Evolutionary conservation across 2,329 filamentous ascomycete species (phyloP).

Genomic region (Sporothrix pseudoabietina): DNA sequence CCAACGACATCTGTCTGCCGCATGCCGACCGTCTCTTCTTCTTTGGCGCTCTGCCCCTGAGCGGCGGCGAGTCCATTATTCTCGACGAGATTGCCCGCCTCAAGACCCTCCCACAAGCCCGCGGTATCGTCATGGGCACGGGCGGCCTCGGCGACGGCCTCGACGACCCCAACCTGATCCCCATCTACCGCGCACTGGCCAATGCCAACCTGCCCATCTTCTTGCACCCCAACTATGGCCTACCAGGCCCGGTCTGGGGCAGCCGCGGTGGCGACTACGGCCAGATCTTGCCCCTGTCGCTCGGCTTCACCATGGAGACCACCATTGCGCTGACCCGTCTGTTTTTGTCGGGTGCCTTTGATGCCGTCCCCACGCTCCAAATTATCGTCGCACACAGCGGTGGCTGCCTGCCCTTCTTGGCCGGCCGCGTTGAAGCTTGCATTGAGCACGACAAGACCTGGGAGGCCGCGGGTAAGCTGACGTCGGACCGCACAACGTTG

Average conservation of each 20-base stretch:
- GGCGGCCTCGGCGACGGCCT: slow-evolving; percentile 74
- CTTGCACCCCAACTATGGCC: slow-evolving; percentile 83
- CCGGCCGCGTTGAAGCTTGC: slow-evolving; percentile 80
- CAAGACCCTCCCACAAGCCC: slow-evolving; percentile 62
- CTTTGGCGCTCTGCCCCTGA: slow-evolving; percentile 76
- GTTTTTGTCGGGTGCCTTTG: slow-evolving; percentile 78
- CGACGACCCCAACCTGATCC: slow-evolving; percentile 70
- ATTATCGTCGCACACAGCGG: slow-evolving; percentile 82
- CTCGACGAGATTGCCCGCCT: slow-evolving; percentile 67
- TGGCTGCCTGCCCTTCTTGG: slow-evolving; percentile 79
- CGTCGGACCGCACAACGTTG: slow-evolving; percentile 49
- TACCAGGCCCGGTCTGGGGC: slow-evolving; percentile 76
- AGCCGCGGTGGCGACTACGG: slow-evolving; percentile 69
- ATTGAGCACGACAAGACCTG: slow-evolving; percentile 77
- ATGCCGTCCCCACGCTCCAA: slow-evolving; percentile 65
- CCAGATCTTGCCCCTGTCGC: slow-evolving; percentile 75
- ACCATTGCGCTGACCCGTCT: slow-evolving; percentile 83
- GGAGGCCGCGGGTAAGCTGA: slow-evolving; percentile 60
- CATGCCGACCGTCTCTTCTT: slow-evolving; percentile 70
- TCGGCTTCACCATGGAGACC: slow-evolving; percentile 85
- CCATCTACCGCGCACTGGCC: slow-evolving; percentile 69
- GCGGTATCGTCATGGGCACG: slow-evolving; percentile 81
- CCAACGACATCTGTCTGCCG: slow-evolving; percentile 66
- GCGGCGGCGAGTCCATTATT: slow-evolving; percentile 61
- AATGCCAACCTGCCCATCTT: slow-evolving; percentile 68